Base-by-base conservation (phyloP, 495 filamentous ascomycete genomes). In the Beverwykella pulmonaria region DNA sequence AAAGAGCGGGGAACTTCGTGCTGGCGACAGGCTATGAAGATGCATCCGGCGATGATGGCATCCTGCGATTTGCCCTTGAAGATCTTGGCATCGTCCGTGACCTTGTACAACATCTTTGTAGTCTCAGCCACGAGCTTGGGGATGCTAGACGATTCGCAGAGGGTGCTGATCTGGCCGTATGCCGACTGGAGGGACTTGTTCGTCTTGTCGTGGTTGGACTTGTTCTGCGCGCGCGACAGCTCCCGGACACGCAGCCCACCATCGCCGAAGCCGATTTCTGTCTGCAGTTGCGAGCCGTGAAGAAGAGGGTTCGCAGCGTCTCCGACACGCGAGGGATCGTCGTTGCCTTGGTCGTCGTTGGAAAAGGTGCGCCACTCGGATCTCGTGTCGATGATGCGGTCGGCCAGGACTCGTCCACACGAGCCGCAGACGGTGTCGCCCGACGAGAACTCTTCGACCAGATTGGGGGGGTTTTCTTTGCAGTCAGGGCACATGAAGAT, bases 351-450 rank as follows among this genome's bases (percentile, higher is more conserved):
- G 72, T 98, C 95, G 71, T 98, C 94, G 78, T 97, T 97, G 63
- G 91, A 89, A 77, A 98, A 98, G 8, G 95, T 98, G 71, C 94
- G 91, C 94, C 94, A 98, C 80, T 98, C 94, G 54, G 92, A 96
- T 54, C 95, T 88, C 64, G 92, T 92, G 71, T 98, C 94, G 58
- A 98, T 91, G 71, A 94, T 90, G 63, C 92, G 89, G 74, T 93
- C 90, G 54, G 88, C 88, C 34, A 98, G 82, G 14, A 98, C 94
- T n/a, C 97, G 78, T 23, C 94, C 94, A 71, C 94, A 98, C 22
- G 89, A 91, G 17, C 82, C 89, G 76, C 94, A 98, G 53, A 98
- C 92, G 71, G 92, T 90, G 76, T 98, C 93, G 52, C 96, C 94
- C 14, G 86, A 88, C 3, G 92, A 88, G 71, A 91, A 93, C 72